These are phyloP conservation scores for Orbilia oligospora DNA, from an alignment of 2,329 filamentous ascomycete species.

Conservation along the genomic window DNA sequence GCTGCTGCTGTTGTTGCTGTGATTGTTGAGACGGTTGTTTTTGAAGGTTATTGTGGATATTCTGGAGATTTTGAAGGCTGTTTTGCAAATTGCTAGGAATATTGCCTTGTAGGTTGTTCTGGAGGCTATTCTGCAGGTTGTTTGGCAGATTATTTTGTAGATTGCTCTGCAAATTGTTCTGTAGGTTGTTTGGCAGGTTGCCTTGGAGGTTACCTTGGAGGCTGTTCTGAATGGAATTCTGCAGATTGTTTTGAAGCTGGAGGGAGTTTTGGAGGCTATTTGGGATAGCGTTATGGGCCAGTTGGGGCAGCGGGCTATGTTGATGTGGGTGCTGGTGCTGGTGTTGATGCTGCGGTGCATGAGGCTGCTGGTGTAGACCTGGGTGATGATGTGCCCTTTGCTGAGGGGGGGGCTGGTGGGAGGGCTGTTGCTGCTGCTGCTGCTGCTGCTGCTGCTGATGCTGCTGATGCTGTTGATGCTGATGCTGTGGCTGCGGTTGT, in stretches of 20 bases:
- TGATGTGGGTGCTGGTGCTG: conserved; percentile 61
- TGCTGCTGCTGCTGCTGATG: conserved; percentile 61
- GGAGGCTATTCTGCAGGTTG: conserved; percentile 48
- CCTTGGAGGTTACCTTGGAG: conserved; percentile 55
- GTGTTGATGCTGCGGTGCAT: conserved; percentile 61
- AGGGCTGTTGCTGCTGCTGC: conserved; percentile 60
- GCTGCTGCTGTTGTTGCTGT: conserved; percentile 37
- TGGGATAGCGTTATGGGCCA: conserved; percentile 46
- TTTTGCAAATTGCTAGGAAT: too few species aligned
- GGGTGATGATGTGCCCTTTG: conserved; percentile 62
- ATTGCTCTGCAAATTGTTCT: conserved; percentile 48
- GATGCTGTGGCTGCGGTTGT: conserved; percentile 56
- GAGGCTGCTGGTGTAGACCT: conserved; percentile 63
- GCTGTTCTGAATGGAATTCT: conserved; percentile 36
- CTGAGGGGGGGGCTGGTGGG: conserved; percentile 62
- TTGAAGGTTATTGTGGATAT: too few species aligned
- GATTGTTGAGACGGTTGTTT: conserved; percentile 15
- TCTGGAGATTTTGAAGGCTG: conserved; percentile 46
- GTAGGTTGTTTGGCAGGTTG: conserved; percentile 38
- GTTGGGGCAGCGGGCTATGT: conserved; percentile 49
- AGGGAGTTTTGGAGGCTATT: conserved; percentile 45
- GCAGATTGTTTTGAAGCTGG: conserved; percentile 4
- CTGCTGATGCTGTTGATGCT: conserved; percentile 58
- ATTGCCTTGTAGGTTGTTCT: conserved; percentile 32
- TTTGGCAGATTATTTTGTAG: conserved; percentile 41